Percentiles rank a stretch among this genome's conserved stretches.
These are phyloP conservation scores for Arthrobotrys musiformis DNA, from an alignment of 2,329 filamentous ascomycete species.

Conservation along the genomic window DNA sequence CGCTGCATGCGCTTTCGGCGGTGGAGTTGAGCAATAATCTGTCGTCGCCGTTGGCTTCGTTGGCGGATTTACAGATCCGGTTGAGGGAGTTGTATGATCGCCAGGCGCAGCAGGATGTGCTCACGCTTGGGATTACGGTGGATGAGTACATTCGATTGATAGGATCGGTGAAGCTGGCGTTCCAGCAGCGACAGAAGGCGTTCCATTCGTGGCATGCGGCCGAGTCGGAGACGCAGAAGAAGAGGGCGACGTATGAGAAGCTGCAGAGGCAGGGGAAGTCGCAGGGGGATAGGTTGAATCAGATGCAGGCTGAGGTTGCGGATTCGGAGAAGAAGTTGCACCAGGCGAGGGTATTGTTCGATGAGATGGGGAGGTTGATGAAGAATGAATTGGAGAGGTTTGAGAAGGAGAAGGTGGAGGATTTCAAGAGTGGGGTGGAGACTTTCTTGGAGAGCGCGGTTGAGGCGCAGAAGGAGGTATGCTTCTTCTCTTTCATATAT, in stretches of 20 bases:
- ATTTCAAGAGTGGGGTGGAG: slow-evolving; percentile 98
- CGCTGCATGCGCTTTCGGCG: slow-evolving; percentile 88
- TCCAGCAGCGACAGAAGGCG: slow-evolving; percentile 90
- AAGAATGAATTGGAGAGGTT: slow-evolving; percentile 90
- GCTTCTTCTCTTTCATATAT: slow-evolving; percentile 57
- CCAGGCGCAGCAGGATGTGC: slow-evolving; percentile 94
- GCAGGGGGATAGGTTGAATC: slow-evolving; percentile 93
- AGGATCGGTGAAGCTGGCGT: slow-evolving; percentile 92
- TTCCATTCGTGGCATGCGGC: slow-evolving; percentile 94
- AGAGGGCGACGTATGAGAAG: slow-evolving; percentile 86
- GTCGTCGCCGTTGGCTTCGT: slow-evolving; percentile 86
- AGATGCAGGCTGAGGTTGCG: slow-evolving; percentile 90
- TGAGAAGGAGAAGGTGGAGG: slow-evolving; percentile 96
- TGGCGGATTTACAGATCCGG: slow-evolving; percentile 92
- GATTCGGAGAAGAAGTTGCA: slow-evolving; percentile 94
- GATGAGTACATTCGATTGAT: slow-evolving; percentile 98
- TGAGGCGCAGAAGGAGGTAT: slow-evolving; percentile 97
- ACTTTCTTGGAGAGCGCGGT: slow-evolving; percentile 97
- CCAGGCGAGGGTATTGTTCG: slow-evolving; percentile 87
- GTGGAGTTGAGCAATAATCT: slow-evolving; percentile 91
- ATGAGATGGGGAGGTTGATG: slow-evolving; percentile 97
- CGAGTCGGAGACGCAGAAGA: slow-evolving; percentile 89
- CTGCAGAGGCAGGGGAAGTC: slow-evolving; percentile 92
- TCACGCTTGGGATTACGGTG: slow-evolving; percentile 96
- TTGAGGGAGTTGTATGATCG: slow-evolving; percentile 96